These are phyloP conservation scores for Cordia subcordata DNA, from an alignment of 257 asterid species.

Conservation along the genomic window DNA sequence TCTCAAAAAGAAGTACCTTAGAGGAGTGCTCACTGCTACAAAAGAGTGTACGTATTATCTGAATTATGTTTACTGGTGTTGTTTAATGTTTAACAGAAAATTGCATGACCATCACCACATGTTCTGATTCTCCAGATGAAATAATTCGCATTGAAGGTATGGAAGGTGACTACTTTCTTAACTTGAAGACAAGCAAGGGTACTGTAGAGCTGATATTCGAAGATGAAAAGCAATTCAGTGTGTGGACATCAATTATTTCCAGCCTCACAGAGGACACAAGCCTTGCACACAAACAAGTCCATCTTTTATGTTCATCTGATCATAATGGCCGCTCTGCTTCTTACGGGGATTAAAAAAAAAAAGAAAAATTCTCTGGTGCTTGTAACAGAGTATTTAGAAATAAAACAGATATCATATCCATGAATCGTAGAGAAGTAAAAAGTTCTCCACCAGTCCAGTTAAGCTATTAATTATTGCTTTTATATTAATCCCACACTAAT, in stretches of 20 bases:
- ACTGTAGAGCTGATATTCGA: constrained; percentile 44
- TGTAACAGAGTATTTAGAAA: too few relatives aligned
- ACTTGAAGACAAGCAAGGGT: constrained; percentile 45
- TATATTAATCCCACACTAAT: too few relatives aligned
- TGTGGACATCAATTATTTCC: constrained; percentile 52
- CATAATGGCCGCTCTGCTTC: too few relatives aligned
- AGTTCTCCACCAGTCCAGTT: too few relatives aligned
- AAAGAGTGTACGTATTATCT: constrained; percentile 44
- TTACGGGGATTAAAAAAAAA: too few relatives aligned
- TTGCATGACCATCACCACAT: constrained; percentile 3
- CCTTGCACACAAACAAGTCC: neutral
- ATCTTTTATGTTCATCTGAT: neutral
- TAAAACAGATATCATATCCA: too few relatives aligned
- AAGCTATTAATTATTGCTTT: too few relatives aligned
- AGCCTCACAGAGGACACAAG: constrained; percentile 24
- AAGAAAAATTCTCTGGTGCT: too few relatives aligned
- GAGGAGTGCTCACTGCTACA: constrained; percentile 46
- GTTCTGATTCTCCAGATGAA: constrained; percentile 37
- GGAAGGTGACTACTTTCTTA: constrained; percentile 31
- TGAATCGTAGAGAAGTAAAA: too few relatives aligned
- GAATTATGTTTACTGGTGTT: too few relatives aligned
- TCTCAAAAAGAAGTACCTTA: constrained; percentile 46
- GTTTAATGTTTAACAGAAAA: too few relatives aligned
- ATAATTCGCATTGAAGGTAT: constrained; percentile 37
- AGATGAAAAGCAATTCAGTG: constrained; percentile 44